Evolutionary conservation across 2,329 filamentous ascomycete species (phyloP), one percentile per base, ranked within the genome.

Genomic region (Microascus cirrosus): DNA sequence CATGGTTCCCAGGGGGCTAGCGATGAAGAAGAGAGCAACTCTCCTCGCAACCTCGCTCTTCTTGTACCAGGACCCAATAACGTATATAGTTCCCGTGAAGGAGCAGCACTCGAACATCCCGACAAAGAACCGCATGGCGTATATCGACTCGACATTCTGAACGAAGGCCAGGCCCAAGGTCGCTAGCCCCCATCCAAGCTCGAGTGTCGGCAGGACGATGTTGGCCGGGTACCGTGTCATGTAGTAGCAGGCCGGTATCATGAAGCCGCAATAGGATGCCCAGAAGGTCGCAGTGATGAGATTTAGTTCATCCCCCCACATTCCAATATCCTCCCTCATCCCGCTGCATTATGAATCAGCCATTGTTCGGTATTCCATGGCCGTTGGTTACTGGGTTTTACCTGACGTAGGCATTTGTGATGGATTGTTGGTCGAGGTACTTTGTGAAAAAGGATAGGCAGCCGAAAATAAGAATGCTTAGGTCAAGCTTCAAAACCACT

Each of bases 1-100:
- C 74, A 79, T 78, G 3, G 73, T 71, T 0, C 76, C 77, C 0
- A 80, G 68, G 0, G 74, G 75, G n/a, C 77, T 77, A 4, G 74
- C 74, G 2, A 76, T 71, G 51, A 71, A 80, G 70, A 78, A 80
- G 1, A 78, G 70, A 0, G 75, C 75, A 0, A 76, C 73, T 2
- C 78, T 69, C 59, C 79, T 77, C 53, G 74, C 78, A 0, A 71
- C 70, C 35, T 72, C 69, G 3, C 59, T 55, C 15, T 66, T 68
- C 20, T 65, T 70, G 55, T 70, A 71, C 70, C 69, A 72, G 1
- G 68, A 70, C 4, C 69, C 66, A 28, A 71, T 68, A 5, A 71
- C 59, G 58, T 70, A 71, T 5, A 70, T 66, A 2, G 64, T 65
- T 5, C 65, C 65, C 4, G 66, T 65, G 52, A 65, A 67, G 0